Percentiles rank a stretch among this genome's conserved stretches.
Evolutionary conservation across 2,329 filamentous ascomycete species (phyloP).

Genomic region (Botrytis galanthina): DNA sequence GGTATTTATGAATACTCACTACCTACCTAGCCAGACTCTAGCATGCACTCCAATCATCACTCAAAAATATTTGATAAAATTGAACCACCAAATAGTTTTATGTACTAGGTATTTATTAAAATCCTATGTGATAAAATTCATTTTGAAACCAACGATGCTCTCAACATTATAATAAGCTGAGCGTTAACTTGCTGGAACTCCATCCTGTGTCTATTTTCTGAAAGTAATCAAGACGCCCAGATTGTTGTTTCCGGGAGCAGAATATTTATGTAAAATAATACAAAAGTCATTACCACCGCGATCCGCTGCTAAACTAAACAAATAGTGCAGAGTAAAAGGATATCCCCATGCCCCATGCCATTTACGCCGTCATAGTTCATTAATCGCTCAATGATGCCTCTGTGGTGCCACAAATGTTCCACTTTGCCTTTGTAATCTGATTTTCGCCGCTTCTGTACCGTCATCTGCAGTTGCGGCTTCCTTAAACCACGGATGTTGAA

Average conservation of each 20-base stretch:
- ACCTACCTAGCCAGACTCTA: not conserved
- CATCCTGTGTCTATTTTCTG: slow-evolving; percentile 18
- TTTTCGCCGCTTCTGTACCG: slow-evolving; percentile 66
- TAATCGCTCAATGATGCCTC: slow-evolving; percentile 33
- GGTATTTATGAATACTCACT: not conserved
- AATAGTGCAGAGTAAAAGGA: slow-evolving; percentile 26
- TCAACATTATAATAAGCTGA: slow-evolving; percentile 5
- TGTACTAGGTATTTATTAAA: not conserved
- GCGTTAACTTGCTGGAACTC: not conserved
- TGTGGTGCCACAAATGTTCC: slow-evolving; percentile 24
- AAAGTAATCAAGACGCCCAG: slow-evolving; percentile 18
- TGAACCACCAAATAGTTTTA: not conserved
- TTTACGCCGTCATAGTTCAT: slow-evolving; percentile 37
- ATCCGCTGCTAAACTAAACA: slow-evolving; percentile 22
- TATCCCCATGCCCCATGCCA: slow-evolving; percentile 28
- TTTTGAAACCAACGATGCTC: not conserved
- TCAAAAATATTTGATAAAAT: not conserved
- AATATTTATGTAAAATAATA: slow-evolving; percentile 21
- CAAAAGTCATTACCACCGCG: slow-evolving; percentile 24
- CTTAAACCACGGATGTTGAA: slow-evolving; percentile 67
- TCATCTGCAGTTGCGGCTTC: slow-evolving; percentile 62
- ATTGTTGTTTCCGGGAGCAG: slow-evolving; percentile 19
- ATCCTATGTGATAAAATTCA: not conserved
- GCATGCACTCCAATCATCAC: not conserved
- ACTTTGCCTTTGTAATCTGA: slow-evolving; percentile 43